Base-by-base conservation (phyloP, 768 basidiomycete species). In the Russula lepida region DNA sequence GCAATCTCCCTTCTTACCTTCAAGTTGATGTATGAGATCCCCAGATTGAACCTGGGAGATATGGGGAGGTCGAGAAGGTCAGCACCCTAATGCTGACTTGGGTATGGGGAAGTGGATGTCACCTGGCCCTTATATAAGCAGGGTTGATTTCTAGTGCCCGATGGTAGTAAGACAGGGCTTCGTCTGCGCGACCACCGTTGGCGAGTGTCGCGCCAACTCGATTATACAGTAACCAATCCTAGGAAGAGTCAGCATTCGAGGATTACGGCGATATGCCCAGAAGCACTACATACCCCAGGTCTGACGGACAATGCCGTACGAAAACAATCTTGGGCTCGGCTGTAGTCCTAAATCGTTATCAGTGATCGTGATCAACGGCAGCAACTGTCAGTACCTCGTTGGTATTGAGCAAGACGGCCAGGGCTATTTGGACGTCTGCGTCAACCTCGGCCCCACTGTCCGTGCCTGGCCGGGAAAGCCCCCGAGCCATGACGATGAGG, bases 191-290 rank as follows among this genome's bases (percentile, higher is more conserved):
- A 25, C 93, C 86, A 68, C 84, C 90, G 72, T 97, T 98, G 27
- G 95, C 95, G 75, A 94, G 84, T 6, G 92, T 95, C 17, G 95
- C 95, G 15, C 95, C 95, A 44, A 95, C 88, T 17, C 95, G 84
- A 69, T 98, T 98, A 74, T 90, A 95, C 60, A 98, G 74, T 41
- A 91, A 75, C 86, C 89, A 95, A 70, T 98, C 94, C 91, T 95
- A 49, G 28, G 39, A 43, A 53, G 21, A 13, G 6, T 53, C n/a
- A 56, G 19, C 33, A 39, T 41, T 44, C 50, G 50, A 43, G 32
- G 15, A 35, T 51, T 37, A 17, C 27, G 7, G 19, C 28, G 17
- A 44, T 23, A 8, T 37, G 2, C 4, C 13, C 43, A 53, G n/a
- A 37, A 47, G 17, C n/a, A n/a, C 13, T 4, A 69, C 78, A 58